Evolutionary conservation across 2,329 filamentous ascomycete species (phyloP), one percentile per base, ranked within the genome.

Genomic region (Pyrenophora graminea): DNA sequence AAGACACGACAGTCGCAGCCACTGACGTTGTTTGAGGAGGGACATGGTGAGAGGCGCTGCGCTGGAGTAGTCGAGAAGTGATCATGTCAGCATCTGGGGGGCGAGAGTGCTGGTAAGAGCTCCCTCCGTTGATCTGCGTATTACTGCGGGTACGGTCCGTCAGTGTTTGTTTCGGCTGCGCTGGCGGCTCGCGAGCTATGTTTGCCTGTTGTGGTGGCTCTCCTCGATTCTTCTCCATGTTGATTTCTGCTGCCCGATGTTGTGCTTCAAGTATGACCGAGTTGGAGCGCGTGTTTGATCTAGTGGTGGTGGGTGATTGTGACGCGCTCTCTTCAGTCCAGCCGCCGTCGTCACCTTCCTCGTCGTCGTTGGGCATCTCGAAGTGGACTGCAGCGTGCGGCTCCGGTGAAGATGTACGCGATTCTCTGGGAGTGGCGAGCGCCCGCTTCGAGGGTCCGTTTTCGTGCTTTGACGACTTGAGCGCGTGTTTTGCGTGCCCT

Each of bases 21-120:
- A 87, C 81, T 51, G 80, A 75, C 6, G 85, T 86, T 80, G 88
- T 87, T 66, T 85, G 80, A 33, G 85, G 85, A 31, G 85, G 82
- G 3, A 82, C 81, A 55, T 82, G 79, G 55, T 84, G 79, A 4
- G 85, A 85, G 0, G 84, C 80, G 8, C 79, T 84, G 59, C 87
- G 81, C 64, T 87, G 82, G 2, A 91, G 78, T 32, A 90, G 73
- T 51, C 85, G 80, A 25, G 86, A 85, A 6, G 87, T 89, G 44
- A 89, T 81, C 54, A 86, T 83, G 61, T 85, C 83, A 53, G 84
- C 86, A 63, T 86, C 85, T 31, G 74, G 72, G 19, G 70, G 69
- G 30, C 70, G 60, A 27, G 70, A 70, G 45, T 73, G 67, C 30
- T 69, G 62, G 44, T 70, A 64, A 25, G 70, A 64, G 52, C 57